A percentile compares a stretch with the other conserved stretches of the same genome.
phyloP scores from a whole-genome alignment of 2,329 filamentous ascomycete genomes.

The Penicillium sp. region DNA sequence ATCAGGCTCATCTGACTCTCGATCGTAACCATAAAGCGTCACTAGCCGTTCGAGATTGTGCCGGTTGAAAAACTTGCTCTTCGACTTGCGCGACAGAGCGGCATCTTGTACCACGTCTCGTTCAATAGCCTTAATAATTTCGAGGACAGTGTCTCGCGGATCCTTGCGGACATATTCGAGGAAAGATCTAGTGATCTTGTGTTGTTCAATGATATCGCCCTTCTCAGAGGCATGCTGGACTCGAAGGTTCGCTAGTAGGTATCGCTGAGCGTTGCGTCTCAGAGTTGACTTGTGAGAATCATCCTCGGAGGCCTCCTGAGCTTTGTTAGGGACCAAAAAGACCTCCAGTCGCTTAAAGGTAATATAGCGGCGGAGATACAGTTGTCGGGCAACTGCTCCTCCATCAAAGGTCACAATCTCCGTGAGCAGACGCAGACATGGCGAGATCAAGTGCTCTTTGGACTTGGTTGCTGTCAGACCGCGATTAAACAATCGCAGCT shows the following conservation, averaged over 20 bases:
- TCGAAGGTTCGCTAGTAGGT: constrained; percentile 75
- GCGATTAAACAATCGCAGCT: constrained; percentile 75
- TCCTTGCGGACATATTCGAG: constrained; percentile 78
- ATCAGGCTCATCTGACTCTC: constrained; percentile 47
- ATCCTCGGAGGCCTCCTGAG: constrained; percentile 57
- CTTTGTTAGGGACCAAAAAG: constrained; percentile 71
- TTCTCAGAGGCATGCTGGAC: constrained; percentile 76
- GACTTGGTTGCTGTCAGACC: constrained; percentile 76
- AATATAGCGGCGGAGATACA: constrained; percentile 74
- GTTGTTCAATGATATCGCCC: constrained; percentile 76
- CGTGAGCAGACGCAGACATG: constrained; percentile 78
- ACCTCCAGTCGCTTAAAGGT: constrained; percentile 78
- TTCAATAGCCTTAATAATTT: constrained; percentile 71
- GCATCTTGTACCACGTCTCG: constrained; percentile 71
- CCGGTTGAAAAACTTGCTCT: constrained; percentile 73
- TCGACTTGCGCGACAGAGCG: constrained; percentile 69
- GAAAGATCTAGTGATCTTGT: constrained; percentile 65
- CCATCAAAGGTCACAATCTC: constrained; percentile 86
- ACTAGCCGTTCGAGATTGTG: constrained; percentile 71
- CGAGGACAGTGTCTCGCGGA: constrained; percentile 69
- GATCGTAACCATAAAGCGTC: constrained; percentile 62
- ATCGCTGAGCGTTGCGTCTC: constrained; percentile 76
- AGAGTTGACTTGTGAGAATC: constrained; percentile 72
- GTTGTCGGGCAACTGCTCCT: constrained; percentile 70
- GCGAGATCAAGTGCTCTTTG: constrained; percentile 86